Evolutionary conservation across 768 basidiomycete genomes (phyloP).

Genomic region (Tylopilus felleus): DNA sequence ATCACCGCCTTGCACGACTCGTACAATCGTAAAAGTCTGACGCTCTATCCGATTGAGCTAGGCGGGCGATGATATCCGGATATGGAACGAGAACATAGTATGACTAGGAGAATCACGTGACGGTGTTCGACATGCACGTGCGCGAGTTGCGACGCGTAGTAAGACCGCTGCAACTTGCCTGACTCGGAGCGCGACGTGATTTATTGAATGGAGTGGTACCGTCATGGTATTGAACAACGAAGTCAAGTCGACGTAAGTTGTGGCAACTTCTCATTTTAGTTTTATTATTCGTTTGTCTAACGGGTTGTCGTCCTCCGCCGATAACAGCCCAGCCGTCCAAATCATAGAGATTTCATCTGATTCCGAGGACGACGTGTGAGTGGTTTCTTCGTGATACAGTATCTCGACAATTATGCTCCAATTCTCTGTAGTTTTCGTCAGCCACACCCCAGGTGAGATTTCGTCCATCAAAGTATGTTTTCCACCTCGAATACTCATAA

Average conservation of each 20-base stretch:
- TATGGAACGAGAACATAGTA: not conserved
- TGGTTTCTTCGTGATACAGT: not conserved
- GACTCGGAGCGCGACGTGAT: not conserved
- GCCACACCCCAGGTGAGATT: constrained; percentile 11
- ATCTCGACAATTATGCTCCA: not conserved
- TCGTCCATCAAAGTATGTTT: not conserved
- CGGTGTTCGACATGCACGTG: constrained; percentile 18
- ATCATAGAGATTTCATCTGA: constrained; percentile 57
- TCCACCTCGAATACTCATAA: not conserved
- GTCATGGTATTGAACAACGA: constrained; percentile 46
- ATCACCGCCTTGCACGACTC: constrained; percentile 41
- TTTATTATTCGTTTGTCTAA: not conserved
- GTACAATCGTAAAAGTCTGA: constrained; percentile 53
- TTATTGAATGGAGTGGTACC: too few relatives aligned
- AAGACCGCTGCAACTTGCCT: too few relatives aligned
- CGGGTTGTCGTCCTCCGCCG: not conserved
- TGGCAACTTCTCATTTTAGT: not conserved
- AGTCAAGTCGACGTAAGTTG: constrained; percentile 37
- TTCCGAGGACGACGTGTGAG: constrained; percentile 40
- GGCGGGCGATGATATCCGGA: constrained; percentile 40
- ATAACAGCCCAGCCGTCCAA: constrained; percentile 18
- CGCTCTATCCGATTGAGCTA: constrained; percentile 70
- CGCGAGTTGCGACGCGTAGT: not conserved
- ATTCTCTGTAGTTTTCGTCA: constrained; percentile 8
- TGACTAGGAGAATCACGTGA: constrained; percentile 25